Conservation (phyloP, 768 basidiomycete species). For the Rhizopogon vulgaris region DNA sequence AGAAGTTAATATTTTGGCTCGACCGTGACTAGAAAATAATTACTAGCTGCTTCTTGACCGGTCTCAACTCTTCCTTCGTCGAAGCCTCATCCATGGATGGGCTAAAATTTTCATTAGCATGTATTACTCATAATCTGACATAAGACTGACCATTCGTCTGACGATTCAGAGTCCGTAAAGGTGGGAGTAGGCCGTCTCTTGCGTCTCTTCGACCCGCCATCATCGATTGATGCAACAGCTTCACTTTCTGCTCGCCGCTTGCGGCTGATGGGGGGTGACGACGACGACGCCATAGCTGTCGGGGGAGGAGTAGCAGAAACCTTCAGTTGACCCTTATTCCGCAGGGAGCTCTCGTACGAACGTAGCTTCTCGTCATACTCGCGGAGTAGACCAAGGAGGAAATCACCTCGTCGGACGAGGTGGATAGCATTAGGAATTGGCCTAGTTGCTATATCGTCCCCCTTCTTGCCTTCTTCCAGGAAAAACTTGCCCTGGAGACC, state of each 20-base stretch:
- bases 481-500: conserved; percentile 91
- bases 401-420: conserved; percentile 94
- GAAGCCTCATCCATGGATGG: conserved; percentile 92
- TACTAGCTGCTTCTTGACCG: conserved; percentile 94
- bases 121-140: background rate
- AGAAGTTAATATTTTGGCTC: conserved; percentile 2
- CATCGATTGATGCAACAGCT: conserved; percentile 76
- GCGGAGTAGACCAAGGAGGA: conserved; percentile 74
- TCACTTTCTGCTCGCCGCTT: conserved; percentile 84
- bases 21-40: conserved; percentile 19
- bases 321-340: conserved; percentile 65
- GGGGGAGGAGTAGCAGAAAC: conserved; percentile 72
- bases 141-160: conserved; percentile 78
- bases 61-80: conserved; percentile 92
- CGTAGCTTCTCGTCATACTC: conserved; percentile 90
- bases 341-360: conserved; percentile 77
- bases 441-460: conserved; percentile 74
- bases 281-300: conserved; percentile 61
- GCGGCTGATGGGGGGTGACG: conserved; percentile 33
- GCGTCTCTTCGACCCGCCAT: conserved; percentile 61
- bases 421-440: conserved; percentile 98
- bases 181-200: conserved; percentile 95
- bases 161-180: conserved; percentile 91
- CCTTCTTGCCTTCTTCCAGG: conserved; percentile 96
- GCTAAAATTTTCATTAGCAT: conserved; percentile 32